A percentile compares a stretch with the other conserved stretches of the same genome.
phyloP scores from a whole-genome alignment of 2,329 filamentous ascomycete species.

The Alternaria arborescens region DNA sequence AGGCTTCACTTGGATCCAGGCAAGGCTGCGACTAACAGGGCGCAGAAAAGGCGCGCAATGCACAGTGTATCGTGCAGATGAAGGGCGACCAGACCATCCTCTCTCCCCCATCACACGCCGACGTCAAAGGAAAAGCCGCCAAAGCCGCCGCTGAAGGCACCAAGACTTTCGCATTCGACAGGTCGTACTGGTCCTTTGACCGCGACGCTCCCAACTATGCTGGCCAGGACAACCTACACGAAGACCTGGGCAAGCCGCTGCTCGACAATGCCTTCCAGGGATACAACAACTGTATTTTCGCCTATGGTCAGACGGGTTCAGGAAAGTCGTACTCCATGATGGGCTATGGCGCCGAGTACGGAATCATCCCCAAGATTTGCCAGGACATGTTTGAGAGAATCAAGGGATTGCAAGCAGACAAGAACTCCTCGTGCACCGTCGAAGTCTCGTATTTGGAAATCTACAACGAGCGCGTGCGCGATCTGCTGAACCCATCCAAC shows the following conservation, averaged over 20 bases:
- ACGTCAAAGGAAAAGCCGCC: conserved; percentile 67
- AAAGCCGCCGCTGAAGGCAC: conserved; percentile 71
- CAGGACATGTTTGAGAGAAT: conserved; percentile 97
- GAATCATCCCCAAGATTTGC: conserved; percentile 96
- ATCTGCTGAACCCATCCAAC: conserved; percentile 91
- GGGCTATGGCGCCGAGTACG: conserved; percentile 95
- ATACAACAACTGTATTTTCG: conserved; percentile 99
- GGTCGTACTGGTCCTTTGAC: conserved; percentile 98
- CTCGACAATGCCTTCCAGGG: conserved; percentile 98
- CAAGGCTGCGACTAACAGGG: conserved; percentile 23
- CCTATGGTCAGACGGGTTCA: conserved; percentile 97
- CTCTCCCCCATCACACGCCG: conserved; percentile 70
- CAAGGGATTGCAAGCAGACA: conserved; percentile 72
- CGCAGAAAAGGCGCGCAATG: conserved; percentile 84
- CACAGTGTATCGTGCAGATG: conserved; percentile 99
- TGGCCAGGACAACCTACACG: conserved; percentile 87
- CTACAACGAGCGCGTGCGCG: conserved; percentile 96
- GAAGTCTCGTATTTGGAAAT: conserved; percentile 99
- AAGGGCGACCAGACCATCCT: conserved; percentile 90
- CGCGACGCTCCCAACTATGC: conserved; percentile 83
- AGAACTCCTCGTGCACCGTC: conserved; percentile 85
- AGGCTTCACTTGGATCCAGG: conserved; percentile 28
- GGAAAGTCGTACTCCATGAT: conserved; percentile 99
- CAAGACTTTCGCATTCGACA: conserved; percentile 95
- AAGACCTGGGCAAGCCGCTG: conserved; percentile 86